phyloP scores from a whole-genome alignment of 371 early-diverging fungal species.

The Haplosporangium sp. region DNA sequence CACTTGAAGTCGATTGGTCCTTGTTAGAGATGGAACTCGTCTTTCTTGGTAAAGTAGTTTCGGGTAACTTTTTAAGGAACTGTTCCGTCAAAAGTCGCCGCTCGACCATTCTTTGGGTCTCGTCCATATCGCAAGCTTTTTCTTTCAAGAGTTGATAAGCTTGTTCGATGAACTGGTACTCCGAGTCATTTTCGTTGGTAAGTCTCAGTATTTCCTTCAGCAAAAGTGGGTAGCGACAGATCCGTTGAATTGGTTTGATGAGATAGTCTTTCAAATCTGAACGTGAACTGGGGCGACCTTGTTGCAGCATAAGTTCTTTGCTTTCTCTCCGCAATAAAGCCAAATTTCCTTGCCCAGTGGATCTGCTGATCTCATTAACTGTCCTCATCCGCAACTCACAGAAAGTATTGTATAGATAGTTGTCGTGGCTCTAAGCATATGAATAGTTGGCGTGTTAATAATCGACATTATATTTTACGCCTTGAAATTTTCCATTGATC shows the following conservation, averaged over 20 bases:
- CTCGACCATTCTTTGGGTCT: constrained; percentile 30
- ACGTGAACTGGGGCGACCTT: constrained; percentile 29
- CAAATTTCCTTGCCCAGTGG: constrained; percentile 14
- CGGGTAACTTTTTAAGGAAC: constrained; percentile 38
- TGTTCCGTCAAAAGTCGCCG: constrained; percentile 40
- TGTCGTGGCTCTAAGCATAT: constrained; percentile 23
- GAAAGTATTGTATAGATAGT: constrained; percentile 24
- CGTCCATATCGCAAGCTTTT: constrained; percentile 46
- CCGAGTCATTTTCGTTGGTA: constrained; percentile 28
- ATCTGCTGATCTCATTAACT: constrained; percentile 23
- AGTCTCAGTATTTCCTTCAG: constrained; percentile 61
- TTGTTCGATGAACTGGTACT: constrained; percentile 26
- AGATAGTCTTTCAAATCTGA: constrained; percentile 66
- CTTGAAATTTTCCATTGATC: not conserved
- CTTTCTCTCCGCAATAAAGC: constrained; percentile 26
- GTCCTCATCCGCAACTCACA: constrained; percentile 45
- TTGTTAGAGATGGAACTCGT: not conserved
- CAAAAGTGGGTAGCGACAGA: constrained; percentile 95
- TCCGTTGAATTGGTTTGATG: constrained; percentile 97
- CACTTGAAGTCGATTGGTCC: not conserved
- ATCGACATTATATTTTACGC: not conserved
- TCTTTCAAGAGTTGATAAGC: constrained; percentile 20
- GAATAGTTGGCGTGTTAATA: not conserved
- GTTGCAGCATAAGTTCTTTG: constrained; percentile 37
- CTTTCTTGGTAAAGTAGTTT: constrained; percentile 32